Base-by-base conservation (phyloP, 2,329 filamentous ascomycete species). In the Myriosclerotinia scirpicola region DNA sequence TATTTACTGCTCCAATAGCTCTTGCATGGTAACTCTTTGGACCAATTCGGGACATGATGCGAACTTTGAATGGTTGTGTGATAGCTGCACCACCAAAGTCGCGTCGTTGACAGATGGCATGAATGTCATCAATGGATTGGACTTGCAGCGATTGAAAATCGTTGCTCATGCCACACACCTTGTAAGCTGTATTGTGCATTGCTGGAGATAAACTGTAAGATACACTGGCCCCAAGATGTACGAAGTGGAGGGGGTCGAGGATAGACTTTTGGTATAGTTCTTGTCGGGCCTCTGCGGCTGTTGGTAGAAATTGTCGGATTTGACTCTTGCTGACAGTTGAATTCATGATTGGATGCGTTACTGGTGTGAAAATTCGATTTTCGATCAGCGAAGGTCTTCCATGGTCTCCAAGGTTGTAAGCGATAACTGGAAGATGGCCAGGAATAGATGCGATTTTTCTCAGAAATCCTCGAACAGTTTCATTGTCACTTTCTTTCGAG, bases 1-100 rank as follows among this genome's bases (percentile, higher is more conserved):
- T 93, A 69, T 93, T 93, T 56, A 91, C 85, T 2, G 90, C 90
- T 0, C 90, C 90, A 68, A 93, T 92, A 1, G 88, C 89, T 64
- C 84, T 85, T 2, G 90, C 90, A 73, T 93, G 89, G 20, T 84
- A 85, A 70, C 89, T 92, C 68, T 92, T 81, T 0, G 87, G 84
- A 71, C 88, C 84, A 48, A 90, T 82, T 22, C 86, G 82, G 7
- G 84, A 82, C 69, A 90, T 85, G 9, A 90, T 85, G 72, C 90
- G 87, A 1, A 90, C 87, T 73, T 91, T 91, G 81, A 90, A 93
- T 0, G 90, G 90, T 40, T 91, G 82, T 34, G 87, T 88, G 58
- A 93, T 83, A 42, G 88, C 90, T 2, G 88, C 86, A 11, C 90
- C 90, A 5, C 89, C 90, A 74, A 92, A 93, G 46, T 85, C 81